Base-by-base conservation (phyloP, 2,329 filamentous ascomycete species). In the Ophiostoma ulmi region DNA sequence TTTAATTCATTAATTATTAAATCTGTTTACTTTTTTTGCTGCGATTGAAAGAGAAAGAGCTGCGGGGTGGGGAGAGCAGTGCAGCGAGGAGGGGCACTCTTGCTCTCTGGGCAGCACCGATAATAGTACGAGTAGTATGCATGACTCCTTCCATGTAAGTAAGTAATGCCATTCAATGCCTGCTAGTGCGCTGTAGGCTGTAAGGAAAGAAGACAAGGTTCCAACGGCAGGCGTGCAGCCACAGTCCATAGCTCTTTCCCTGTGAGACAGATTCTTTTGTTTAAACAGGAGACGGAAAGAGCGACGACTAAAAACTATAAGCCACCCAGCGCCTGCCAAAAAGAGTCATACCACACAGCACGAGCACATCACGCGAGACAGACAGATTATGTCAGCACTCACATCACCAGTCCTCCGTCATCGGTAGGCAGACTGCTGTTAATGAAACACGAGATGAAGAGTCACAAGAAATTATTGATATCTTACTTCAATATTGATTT, bases 261-360 rank as follows among this genome's bases (percentile, higher is more conserved):
- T 58, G 52, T 5, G 22, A 58, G 52, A 17, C 52, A 58, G 8
- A 26, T 17, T 14, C 39, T 44, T 8, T 44, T 44, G 14, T 17
- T 48, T 6, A 55, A 22, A 58, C 22, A 58, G 10, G 61, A 20
- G 61, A 64, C 31, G 26, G 61, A 64, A 64, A 36, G 61, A 64
- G 61, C 52, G 52, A 58, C 22, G 7, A 58, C 8, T 26, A 26
- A 26, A 26, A 26, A 26, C 26, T 26, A 58, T 31, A 26, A 26
- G 58, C 8, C 26, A 36, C 44, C 17, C 58, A 35, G 26, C 26
- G 26, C 22, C 58, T 35, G 26, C 58, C 58, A 31, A 31, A 55
- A 63, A 63, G 26, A 63, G 58, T 63, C 58, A 63, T 63, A 63
- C 58, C 58, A 63, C 26, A 7, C 22, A 63, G 22, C 58, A 63